Percentiles rank a stretch among this genome's conserved stretches.
Evolutionary conservation across 2,329 filamentous ascomycete genomes (phyloP).

Genomic region (Meredithiella fracta): DNA sequence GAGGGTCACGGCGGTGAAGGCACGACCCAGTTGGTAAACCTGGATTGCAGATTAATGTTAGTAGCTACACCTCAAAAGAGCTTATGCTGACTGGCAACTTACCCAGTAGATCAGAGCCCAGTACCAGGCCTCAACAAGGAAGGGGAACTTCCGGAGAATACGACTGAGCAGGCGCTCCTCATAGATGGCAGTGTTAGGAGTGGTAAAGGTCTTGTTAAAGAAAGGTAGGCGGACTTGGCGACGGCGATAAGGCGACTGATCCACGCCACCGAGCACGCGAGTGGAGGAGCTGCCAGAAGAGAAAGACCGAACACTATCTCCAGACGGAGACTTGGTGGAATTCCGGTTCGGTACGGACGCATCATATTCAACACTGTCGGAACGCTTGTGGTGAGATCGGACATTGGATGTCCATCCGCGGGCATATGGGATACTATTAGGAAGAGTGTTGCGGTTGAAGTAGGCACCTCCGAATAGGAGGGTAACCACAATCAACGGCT

Average conservation of each 20-base stretch:
- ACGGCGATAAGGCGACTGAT: conserved; percentile 15
- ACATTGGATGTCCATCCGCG: conserved; percentile 12
- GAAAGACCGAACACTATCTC: conserved; percentile 13
- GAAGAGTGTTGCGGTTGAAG: conserved; percentile 25
- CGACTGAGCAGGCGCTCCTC: conserved; percentile 44
- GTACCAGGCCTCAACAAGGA: conserved; percentile 60
- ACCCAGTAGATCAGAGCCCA: conserved; percentile 67
- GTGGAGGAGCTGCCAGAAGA: conserved; percentile 14
- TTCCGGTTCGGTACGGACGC: neutral
- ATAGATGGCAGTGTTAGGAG: conserved; percentile 46
- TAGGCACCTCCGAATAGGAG: conserved; percentile 29
- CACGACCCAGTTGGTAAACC: conserved; percentile 60
- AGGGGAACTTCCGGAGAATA: conserved; percentile 50
- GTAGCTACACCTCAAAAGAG: neutral
- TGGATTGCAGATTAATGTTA: conserved; percentile 19
- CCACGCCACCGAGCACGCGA: conserved; percentile 13
- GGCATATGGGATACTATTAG: conserved; percentile 13
- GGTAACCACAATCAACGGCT: conserved; percentile 27
- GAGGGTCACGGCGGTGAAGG: conserved; percentile 53
- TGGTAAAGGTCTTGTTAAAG: conserved; percentile 28
- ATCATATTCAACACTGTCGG: conserved; percentile 15
- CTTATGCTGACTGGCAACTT: conserved; percentile 20
- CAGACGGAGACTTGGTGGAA: conserved; percentile 13
- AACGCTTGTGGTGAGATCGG: conserved; percentile 15
- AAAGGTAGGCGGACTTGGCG: conserved; percentile 16